Conservation (phyloP, 2,329 filamentous ascomycete genomes). For the Ascocoryne sarcoides region DNA sequence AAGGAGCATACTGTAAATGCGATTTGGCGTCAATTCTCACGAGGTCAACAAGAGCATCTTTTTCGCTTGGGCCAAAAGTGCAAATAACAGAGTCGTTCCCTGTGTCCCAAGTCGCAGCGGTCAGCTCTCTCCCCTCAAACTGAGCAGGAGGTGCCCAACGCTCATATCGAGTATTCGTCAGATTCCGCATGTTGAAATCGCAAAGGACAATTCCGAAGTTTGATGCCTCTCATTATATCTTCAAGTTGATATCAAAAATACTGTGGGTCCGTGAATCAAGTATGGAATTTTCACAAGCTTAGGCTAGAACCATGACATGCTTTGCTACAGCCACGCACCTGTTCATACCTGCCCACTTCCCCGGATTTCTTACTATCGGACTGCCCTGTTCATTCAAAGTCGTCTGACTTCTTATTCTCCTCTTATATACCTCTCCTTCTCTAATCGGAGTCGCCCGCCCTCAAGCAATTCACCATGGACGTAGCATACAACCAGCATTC, state of each 20-base stretch:
- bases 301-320: too few relatives aligned
- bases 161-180: slow-evolving; percentile 67
- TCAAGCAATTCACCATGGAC: slow-evolving; percentile 38
- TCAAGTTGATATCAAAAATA: neutral
- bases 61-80: slow-evolving; percentile 70
- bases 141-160: slow-evolving; percentile 52
- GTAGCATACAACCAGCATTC: slow-evolving; percentile 52
- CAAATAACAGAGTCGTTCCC: slow-evolving; percentile 70
- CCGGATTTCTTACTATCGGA: neutral
- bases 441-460: neutral
- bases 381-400: neutral
- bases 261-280: neutral
- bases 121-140: slow-evolving; percentile 44
- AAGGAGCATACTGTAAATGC: slow-evolving; percentile 21
- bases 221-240: too few relatives aligned
- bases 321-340: too few relatives aligned
- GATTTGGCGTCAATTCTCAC: slow-evolving; percentile 41
- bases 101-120: slow-evolving; percentile 79
- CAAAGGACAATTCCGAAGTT: too few relatives aligned
- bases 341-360: neutral
- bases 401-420: neutral
- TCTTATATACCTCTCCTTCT: neutral
- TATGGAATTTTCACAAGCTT: neutral
- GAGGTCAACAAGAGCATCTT: slow-evolving; percentile 66
- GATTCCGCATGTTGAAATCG: slow-evolving; percentile 70